Conservation (phyloP, 2,329 filamentous ascomycete genomes). For the Aspergillus sp. region DNA sequence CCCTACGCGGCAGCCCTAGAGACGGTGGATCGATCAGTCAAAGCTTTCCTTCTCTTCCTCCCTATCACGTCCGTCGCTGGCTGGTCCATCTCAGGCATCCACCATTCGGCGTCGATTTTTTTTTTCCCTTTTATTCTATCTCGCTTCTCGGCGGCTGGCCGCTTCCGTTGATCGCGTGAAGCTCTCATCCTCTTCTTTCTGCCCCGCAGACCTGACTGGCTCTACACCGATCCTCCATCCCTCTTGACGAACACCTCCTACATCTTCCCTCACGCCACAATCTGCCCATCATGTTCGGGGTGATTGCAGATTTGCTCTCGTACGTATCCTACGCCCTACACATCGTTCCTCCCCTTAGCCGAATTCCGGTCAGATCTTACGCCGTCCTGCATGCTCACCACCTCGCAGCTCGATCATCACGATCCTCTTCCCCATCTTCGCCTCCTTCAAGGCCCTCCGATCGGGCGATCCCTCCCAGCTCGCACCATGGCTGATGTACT, state of each 20-base stretch:
- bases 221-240: neutral
- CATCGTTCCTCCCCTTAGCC: neutral
- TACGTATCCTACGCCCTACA: constrained; percentile 44
- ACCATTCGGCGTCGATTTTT: constrained; percentile 10
- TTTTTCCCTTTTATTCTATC: constrained; percentile 4
- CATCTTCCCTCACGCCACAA: too few relatives aligned
- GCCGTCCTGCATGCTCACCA: too few relatives aligned
- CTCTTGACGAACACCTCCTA: neutral
- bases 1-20: neutral
- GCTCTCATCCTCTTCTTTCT: constrained; percentile 17
- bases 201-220: constrained; percentile 12
- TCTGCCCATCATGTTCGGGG: constrained; percentile 65
- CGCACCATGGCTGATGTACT: constrained; percentile 99
- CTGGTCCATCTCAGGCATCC: constrained; percentile 12
- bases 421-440: constrained; percentile 92
- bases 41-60: neutral
- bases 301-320: constrained; percentile 76
- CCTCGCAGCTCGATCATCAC: constrained; percentile 71
- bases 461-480: constrained; percentile 84
- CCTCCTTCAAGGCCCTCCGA: constrained; percentile 96
- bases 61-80: neutral
- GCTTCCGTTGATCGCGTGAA: constrained; percentile 17
- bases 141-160: constrained; percentile 16
- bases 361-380: neutral
- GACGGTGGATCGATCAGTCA: neutral